Evolutionary conservation across 1,139 yeast genomes (phyloP), one percentile per base, ranked within the genome.

Genomic region (Debaryomyces sp.): DNA sequence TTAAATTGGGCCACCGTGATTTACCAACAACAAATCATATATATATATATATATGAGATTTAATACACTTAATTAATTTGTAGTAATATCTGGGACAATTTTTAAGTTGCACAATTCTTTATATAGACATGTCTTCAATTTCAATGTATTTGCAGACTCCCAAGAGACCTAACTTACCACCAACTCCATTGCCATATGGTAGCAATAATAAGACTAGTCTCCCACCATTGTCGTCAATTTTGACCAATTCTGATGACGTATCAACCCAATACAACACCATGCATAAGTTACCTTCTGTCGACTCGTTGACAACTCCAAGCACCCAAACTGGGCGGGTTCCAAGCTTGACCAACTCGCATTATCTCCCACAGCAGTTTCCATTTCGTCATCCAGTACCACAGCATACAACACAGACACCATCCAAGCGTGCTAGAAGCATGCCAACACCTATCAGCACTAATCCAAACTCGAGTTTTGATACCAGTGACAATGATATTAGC

Each of bases 171-270:
- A 55, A 52, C 45, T 61, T 64, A 50, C 72, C 66, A 44, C 60
- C 68, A 37, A 61, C 70, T n/a, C 66, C 66, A 34, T 53, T 54
- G 45, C 49, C 49, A 46, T 58, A 54, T 54, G 53, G 50, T 52
- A 56, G 47, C 54, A 60, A 52, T 44, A 58, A 49, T 54, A 60
- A 51, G 47, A 56, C 73, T 39, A 62, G 63, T 52, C 71, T 75
- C 50, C 80, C 80, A 23, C 80, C 80, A 17, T 70, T 75, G 57
- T 68, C 76, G 33, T 60, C 77, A 22, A 59, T 72, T 23, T 63
- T 75, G 35, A 24, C 43, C 8, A 36, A 41, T 17, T 34, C 32
- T 15, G 51, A 43, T 56, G 63, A 39, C 57, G 61, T 35, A 63
- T 63, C 50, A 43, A 55, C 49, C 37, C 62, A 52, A 24, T 43